phyloP scores from a whole-genome alignment of 306 rosid genomes.

The Sechiopsis laciniata region DNA sequence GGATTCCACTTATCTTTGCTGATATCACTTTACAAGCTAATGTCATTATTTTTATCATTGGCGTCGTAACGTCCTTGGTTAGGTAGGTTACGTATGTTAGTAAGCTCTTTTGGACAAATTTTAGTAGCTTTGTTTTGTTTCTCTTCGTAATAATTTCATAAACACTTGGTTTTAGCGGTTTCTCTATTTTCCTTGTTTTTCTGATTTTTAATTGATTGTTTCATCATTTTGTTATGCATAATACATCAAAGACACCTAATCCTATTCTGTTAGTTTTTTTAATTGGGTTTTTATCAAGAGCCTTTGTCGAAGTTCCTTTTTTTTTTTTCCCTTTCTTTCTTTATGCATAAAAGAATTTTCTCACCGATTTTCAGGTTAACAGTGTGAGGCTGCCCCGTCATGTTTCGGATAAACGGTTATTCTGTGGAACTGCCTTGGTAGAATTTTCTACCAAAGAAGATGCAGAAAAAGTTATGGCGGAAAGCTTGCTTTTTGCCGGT shows the following conservation, averaged over 20 bases:
- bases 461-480: constrained; percentile 38
- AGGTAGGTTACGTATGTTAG: not conserved
- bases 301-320: not conserved
- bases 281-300: not conserved
- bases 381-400: constrained; percentile 85
- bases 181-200: not conserved
- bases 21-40: not conserved
- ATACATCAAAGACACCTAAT: not conserved
- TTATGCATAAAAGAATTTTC: not conserved
- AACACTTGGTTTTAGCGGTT: not conserved
- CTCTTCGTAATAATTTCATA: not conserved
- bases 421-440: constrained; percentile 73
- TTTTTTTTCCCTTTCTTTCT: too few relatives aligned
- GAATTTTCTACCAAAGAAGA: constrained; percentile 76
- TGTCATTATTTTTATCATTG: not conserved
- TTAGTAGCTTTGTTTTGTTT: not conserved
- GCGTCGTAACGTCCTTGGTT: not conserved
- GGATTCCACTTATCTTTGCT: too few relatives aligned
- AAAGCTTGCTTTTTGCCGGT: constrained; percentile 52
- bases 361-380: constrained; percentile 50
- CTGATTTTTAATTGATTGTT: not conserved
- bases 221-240: not conserved
- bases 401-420: constrained; percentile 68
- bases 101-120: not conserved
- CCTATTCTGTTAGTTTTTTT: not conserved